phyloP scores from a whole-genome alignment of 75 land plant genomes.

The Cupressus sempervirens region DNA sequence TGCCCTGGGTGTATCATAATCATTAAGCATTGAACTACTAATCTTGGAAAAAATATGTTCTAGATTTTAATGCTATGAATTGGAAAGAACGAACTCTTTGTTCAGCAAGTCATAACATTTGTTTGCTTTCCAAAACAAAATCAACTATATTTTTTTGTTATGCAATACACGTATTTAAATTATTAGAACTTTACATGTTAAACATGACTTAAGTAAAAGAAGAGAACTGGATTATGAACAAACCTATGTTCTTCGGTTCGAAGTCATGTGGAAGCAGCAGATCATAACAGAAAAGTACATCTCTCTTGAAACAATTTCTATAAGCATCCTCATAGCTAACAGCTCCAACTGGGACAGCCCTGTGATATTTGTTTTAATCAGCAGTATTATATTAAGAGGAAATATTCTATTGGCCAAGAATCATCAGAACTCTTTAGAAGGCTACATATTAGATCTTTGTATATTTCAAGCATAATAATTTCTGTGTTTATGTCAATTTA shows the following conservation, averaged over 20 bases:
- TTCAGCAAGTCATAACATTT: neutral
- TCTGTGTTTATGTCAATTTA: neutral
- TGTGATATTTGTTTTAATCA: constrained; percentile 18
- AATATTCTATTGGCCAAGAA: neutral
- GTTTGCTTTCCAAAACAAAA: neutral
- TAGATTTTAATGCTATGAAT: neutral
- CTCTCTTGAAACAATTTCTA: constrained; percentile 70
- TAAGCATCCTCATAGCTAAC: constrained; percentile 83
- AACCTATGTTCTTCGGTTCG: constrained; percentile 75
- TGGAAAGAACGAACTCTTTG: neutral
- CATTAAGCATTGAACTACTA: neutral
- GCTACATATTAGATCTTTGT: neutral
- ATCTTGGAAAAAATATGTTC: neutral
- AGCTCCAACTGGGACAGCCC: constrained; percentile 84
- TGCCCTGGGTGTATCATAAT: neutral
- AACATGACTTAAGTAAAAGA: constrained; percentile 6
- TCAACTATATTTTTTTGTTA: neutral
- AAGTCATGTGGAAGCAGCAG: constrained; percentile 76
- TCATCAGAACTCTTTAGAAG: neutral
- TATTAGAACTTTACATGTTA: neutral
- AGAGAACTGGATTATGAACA: neutral
- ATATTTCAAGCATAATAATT: neutral
- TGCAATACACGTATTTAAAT: neutral
- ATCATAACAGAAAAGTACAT: constrained; percentile 96
- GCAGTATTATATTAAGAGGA: neutral